Percentiles rank a stretch among this genome's conserved stretches.
Conservation (phyloP, 371 early-diverging fungal species). For the Dichotomocladium elegans region DNA sequence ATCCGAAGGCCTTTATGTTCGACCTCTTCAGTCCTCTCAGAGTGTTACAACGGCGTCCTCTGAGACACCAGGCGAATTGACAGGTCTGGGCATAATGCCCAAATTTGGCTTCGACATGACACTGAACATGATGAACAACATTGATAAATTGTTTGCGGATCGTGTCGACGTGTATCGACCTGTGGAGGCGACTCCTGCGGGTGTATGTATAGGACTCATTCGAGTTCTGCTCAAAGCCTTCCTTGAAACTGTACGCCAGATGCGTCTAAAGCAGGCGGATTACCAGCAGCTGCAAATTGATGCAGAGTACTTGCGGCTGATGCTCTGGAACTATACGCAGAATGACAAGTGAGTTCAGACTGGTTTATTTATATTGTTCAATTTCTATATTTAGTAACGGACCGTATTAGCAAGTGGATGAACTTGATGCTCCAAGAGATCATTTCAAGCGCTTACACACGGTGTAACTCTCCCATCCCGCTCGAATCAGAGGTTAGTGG, state of each 20-base stretch:
- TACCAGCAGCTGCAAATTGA: slow-evolving; percentile 64
- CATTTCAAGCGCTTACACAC: slow-evolving; percentile 45
- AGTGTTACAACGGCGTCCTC: slow-evolving; percentile 24
- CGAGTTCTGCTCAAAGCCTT: slow-evolving; percentile 60
- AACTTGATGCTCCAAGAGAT: slow-evolving; percentile 55
- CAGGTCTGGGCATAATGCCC: slow-evolving; percentile 16
- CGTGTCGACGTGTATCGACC: slow-evolving; percentile 58
- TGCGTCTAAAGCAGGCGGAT: slow-evolving; percentile 35
- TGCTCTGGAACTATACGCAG: slow-evolving; percentile 37
- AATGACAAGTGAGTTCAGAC: slow-evolving; percentile 41
- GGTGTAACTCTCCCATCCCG: slow-evolving; percentile 10
- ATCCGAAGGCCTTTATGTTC: slow-evolving; percentile 10
- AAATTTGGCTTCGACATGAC: slow-evolving; percentile 26
- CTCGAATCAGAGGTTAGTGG: slow-evolving; percentile 4
- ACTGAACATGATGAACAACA: slow-evolving; percentile 52
- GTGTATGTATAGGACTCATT: slow-evolving; percentile 48
- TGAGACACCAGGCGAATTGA: slow-evolving; percentile 3
- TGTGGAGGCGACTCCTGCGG: slow-evolving; percentile 52
- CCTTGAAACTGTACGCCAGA: slow-evolving; percentile 50
- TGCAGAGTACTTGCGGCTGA: slow-evolving; percentile 49
- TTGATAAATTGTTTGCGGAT: slow-evolving; percentile 70
- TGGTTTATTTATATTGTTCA: too few relatives aligned
- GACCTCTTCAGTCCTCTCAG: slow-evolving; percentile 22
- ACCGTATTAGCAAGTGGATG: slow-evolving; percentile 27
- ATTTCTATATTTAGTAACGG: background rate